Evolutionary conservation across 2,329 filamentous ascomycete species (phyloP).

Genomic region (Alternaria angustiovoidea): DNA sequence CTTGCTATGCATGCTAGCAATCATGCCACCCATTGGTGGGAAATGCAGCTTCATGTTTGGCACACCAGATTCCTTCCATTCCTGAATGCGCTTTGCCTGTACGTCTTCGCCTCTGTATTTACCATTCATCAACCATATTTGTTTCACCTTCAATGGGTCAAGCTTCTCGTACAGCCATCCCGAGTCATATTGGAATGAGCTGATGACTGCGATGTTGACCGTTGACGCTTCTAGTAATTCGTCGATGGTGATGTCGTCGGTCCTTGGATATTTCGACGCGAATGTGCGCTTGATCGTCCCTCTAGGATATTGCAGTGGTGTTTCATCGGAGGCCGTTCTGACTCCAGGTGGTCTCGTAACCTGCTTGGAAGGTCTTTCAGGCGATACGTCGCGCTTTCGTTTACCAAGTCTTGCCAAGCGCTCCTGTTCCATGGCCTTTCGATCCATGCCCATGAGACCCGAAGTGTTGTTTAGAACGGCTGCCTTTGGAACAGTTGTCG

Average conservation of each 20-base stretch:
- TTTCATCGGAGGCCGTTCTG: background rate
- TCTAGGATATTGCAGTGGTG: conserved; percentile 56
- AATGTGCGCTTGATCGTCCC: conserved; percentile 86
- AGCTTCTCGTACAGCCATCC: conserved; percentile 77
- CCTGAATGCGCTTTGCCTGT: conserved; percentile 34
- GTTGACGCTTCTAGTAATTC: conserved; percentile 79
- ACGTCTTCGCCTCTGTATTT: conserved; percentile 55
- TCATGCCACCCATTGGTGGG: conserved; percentile 75
- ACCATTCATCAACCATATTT: conserved; percentile 67
- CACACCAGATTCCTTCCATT: conserved; percentile 48
- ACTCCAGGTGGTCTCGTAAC: background rate
- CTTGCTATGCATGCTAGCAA: conserved; percentile 91
- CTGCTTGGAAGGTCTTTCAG: conserved; percentile 41
- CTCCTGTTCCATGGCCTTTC: conserved; percentile 86
- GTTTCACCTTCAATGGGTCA: conserved; percentile 62
- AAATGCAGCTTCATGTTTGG: conserved; percentile 74
- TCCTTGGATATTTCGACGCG: conserved; percentile 68
- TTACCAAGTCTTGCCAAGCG: conserved; percentile 72
- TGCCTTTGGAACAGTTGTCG: background rate
- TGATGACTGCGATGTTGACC: conserved; percentile 80
- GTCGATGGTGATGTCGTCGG: conserved; percentile 84
- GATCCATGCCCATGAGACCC: conserved; percentile 66
- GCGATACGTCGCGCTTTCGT: conserved; percentile 66
- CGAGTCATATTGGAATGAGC: conserved; percentile 86
- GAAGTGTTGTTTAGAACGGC: background rate